Base-by-base conservation (phyloP, 2,329 filamentous ascomycete genomes). In the Fusarium tupiense region DNA sequence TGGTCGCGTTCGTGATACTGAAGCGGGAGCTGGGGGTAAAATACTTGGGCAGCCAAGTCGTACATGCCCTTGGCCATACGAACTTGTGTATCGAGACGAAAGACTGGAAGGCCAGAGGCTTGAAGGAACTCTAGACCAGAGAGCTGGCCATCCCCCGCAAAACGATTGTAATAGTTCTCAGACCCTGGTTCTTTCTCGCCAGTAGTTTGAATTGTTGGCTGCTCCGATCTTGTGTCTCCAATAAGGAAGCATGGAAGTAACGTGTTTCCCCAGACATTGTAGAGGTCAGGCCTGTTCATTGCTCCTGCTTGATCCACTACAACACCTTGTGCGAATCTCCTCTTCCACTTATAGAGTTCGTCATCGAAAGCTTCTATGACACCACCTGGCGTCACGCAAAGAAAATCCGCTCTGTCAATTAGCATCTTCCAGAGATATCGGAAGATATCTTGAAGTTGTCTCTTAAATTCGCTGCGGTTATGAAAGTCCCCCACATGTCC, bases 301-400 rank as follows among this genome's bases (percentile, higher is more conserved):
- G 64, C 77, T 22, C 61, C 77, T 2, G 76, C 77, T 38, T 80
- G 72, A 40, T 80, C 78, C 0, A 80, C 40, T 8, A 57, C 73
- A 29, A 79, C n/a, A 0, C 64, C 67, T 7, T 35, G 40, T 29
- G 57, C 61, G 0, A 43, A 9, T 1, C 17, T 26, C 5, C 6
- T 35, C 19, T 71, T 69, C 63, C 41, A 35, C 33, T 35, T 35
- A 8, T 35, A 35, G 33, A 8, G 13, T 16, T 35, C 33, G 14
- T 16, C 14, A 16, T 35, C 14, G 2, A 35, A 16, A 3, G 6
- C 1, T 35, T 16, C 14, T 16, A 3, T 35, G 33, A 33, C 31
- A 33, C 33, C 14, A 35, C 33, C 13, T 35, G 33, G 33, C 33
- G 33, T 35, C 14, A 35, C 16, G 35, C 35, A 35, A 35, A 35